phyloP scores from a whole-genome alignment of 306 rosid genomes.

The Pyrus bretschneideri region DNA sequence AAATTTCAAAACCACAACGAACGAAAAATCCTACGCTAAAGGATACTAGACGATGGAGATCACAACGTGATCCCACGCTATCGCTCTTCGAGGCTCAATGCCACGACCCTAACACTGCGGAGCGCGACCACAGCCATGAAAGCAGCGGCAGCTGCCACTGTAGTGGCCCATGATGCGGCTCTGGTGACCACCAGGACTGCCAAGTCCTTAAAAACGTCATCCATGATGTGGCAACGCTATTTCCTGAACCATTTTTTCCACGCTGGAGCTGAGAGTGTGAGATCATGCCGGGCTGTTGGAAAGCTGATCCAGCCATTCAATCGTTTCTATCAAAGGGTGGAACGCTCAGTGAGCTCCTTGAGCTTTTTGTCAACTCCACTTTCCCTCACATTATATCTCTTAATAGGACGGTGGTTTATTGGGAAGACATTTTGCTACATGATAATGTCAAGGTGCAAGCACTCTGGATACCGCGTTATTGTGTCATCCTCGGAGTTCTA shows the following conservation, averaged over 20 bases:
- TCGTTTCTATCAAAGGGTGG: conserved; percentile 51
- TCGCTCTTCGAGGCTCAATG: no score
- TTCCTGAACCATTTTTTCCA: conserved; percentile 73
- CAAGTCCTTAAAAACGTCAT: conserved; percentile 67
- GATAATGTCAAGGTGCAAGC: conserved; percentile 37
- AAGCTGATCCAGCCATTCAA: conserved; percentile 54
- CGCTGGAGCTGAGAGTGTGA: conserved; percentile 55
- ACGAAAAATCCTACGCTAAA: no score
- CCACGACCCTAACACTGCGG: no score
- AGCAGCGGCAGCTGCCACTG: no score
- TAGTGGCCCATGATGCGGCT: no score
- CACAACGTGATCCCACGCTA: no score
- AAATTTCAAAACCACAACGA: no score
- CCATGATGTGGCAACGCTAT: conserved; percentile 40
- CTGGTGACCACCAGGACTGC: conserved; percentile 43
- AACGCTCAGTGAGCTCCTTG: conserved; percentile 63
- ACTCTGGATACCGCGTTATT: conserved; percentile 49
- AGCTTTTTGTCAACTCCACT: conserved; percentile 56
- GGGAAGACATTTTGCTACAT: conserved; percentile 73
- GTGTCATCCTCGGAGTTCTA: conserved; percentile 72
- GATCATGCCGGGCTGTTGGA: conserved; percentile 77
- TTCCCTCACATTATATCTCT: conserved; percentile 66
- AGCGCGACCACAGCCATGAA: no score
- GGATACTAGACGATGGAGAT: no score
- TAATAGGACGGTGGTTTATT: conserved; percentile 67